These are phyloP conservation scores for Citrullus colocynthis DNA, from an alignment of 306 rosid species.

Conservation along the genomic window DNA sequence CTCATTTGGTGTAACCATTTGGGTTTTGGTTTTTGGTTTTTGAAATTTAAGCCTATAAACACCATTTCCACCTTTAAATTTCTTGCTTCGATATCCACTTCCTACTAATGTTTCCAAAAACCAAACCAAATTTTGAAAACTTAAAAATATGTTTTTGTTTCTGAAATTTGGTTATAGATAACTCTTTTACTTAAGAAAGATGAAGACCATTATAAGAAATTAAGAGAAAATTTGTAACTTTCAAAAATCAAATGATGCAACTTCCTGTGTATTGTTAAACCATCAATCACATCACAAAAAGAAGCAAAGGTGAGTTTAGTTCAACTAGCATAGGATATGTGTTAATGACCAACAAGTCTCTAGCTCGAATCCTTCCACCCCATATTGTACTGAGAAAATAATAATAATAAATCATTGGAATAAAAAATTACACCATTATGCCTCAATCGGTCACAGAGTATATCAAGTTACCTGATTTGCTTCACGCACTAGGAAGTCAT, in stretches of 20 bases:
- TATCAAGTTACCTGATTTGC: slow-evolving; percentile 54
- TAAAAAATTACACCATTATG: background rate
- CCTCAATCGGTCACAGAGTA: background rate
- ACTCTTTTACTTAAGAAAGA: background rate
- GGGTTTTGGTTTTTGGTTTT: too few species aligned
- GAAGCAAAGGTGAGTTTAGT: background rate
- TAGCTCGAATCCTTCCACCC: too few species aligned
- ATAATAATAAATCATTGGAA: background rate
- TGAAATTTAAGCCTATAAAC: too few species aligned
- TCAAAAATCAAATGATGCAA: background rate
- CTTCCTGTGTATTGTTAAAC: background rate
- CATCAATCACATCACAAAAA: background rate
- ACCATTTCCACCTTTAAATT: too few species aligned
- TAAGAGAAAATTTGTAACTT: background rate
- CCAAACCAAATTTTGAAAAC: background rate
- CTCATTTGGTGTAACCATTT: too few species aligned
- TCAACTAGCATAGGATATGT: too few species aligned
- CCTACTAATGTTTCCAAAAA: too few species aligned
- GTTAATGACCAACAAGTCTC: too few species aligned
- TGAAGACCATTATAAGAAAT: background rate
- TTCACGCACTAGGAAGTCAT: slow-evolving; percentile 63
- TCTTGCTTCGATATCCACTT: too few species aligned
- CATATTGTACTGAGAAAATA: too few species aligned
- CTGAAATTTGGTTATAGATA: background rate
- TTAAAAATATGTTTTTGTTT: too few species aligned